Evolutionary conservation across 441 rosid genomes (phyloP).

Genomic region (Arabidopsis hybrid): DNA sequence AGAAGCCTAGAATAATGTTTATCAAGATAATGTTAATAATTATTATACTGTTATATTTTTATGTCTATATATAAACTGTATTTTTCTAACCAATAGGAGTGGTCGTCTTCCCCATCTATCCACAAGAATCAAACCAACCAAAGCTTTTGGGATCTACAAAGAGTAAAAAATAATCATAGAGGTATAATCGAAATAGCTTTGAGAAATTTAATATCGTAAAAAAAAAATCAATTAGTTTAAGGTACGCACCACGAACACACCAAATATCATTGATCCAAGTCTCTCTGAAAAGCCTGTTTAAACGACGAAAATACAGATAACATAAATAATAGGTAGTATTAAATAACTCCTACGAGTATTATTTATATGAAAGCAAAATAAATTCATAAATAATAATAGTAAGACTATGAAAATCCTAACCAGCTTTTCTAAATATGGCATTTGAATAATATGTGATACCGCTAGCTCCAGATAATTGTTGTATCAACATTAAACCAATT

Average conservation of each 20-base stretch:
- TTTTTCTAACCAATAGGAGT: constrained; percentile 43
- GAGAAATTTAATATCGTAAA: neutral
- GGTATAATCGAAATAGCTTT: neutral
- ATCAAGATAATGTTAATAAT: neutral
- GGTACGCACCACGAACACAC: constrained; percentile 56
- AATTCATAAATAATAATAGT: neutral
- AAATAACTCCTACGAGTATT: neutral
- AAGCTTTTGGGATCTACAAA: constrained; percentile 40
- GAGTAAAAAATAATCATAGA: neutral
- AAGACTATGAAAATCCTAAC: constrained; percentile 43
- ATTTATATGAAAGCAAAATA: neutral
- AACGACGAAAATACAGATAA: neutral
- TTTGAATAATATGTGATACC: constrained; percentile 60
- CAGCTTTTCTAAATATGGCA: constrained; percentile 57
- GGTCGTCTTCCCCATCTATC: constrained; percentile 51
- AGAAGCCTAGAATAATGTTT: constrained; percentile 50
- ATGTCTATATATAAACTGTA: neutral
- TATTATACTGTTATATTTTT: neutral
- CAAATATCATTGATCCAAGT: constrained; percentile 49
- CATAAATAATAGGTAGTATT: neutral
- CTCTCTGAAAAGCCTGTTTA: constrained; percentile 50
- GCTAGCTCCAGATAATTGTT: constrained; percentile 58
- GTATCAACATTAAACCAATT: constrained; percentile 66
- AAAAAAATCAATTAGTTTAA: neutral
- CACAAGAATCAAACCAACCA: constrained; percentile 38